Conservation (phyloP, 306 rosid genomes). For the Boehmeria nivea region DNA sequence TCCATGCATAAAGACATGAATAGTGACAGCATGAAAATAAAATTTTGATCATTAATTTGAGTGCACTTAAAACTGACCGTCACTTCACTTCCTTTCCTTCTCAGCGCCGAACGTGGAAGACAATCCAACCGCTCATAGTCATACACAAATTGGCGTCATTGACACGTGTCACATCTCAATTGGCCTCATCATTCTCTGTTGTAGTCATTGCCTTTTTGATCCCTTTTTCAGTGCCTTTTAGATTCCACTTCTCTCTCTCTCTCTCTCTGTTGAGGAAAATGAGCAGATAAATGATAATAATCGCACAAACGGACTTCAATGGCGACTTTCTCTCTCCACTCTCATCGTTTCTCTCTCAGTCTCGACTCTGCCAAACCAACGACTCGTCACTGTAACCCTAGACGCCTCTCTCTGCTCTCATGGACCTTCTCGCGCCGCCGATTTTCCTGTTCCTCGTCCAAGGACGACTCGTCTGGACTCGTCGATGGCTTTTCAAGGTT, state of each 20-base stretch:
- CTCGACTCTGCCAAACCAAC: slow-evolving; percentile 14
- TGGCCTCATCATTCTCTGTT: neutral
- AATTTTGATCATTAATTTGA: too few species aligned
- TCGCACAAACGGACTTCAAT: slow-evolving; percentile 16
- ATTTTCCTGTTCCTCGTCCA: slow-evolving; percentile 46
- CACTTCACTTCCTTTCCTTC: too few species aligned
- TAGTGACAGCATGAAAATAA: too few species aligned
- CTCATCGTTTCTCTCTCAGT: slow-evolving; percentile 31
- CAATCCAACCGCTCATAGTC: too few species aligned
- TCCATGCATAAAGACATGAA: too few species aligned
- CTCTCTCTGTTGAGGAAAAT: neutral
- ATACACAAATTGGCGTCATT: neutral
- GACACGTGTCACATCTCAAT: slow-evolving; percentile 13
- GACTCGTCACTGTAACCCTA: slow-evolving; percentile 19
- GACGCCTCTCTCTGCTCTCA: slow-evolving; percentile 22
- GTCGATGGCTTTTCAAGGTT: slow-evolving; percentile 57
- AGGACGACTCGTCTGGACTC: slow-evolving; percentile 31
- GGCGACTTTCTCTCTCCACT: slow-evolving; percentile 42
- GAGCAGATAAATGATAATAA: slow-evolving; percentile 22
- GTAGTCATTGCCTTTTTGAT: neutral
- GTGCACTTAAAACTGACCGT: too few species aligned
- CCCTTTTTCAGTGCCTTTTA: neutral
- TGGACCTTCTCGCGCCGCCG: slow-evolving; percentile 24
- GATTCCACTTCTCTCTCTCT: slow-evolving; percentile 3
- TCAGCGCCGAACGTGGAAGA: too few species aligned